These are phyloP conservation scores for Coemansia sp. DNA, from an alignment of 192 early-diverging fungal species.

Conservation along the genomic window DNA sequence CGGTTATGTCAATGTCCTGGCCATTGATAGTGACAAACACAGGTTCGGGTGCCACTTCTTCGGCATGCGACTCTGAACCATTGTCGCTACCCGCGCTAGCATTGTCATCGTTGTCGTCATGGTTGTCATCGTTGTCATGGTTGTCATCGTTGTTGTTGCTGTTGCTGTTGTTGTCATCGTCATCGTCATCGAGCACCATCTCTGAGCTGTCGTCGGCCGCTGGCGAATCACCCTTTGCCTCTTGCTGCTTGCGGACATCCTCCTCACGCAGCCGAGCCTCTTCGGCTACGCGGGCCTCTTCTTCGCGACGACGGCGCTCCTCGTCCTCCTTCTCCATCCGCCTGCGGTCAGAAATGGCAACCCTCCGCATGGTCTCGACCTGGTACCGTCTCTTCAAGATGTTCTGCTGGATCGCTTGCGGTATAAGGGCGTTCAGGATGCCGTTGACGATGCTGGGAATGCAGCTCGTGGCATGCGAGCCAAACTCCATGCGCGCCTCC, in stretches of 20 bases:
- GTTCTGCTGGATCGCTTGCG: slow-evolving; percentile 70
- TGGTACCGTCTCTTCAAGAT: slow-evolving; percentile 43
- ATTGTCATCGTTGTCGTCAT: too few relatives aligned
- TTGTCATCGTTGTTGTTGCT: too few relatives aligned
- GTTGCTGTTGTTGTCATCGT: too few relatives aligned
- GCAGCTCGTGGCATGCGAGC: slow-evolving; percentile 60
- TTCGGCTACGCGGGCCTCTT: slow-evolving; percentile 40
- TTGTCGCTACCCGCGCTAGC: slow-evolving; percentile 1
- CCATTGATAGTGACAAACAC: slow-evolving; percentile 75
- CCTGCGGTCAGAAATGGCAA: slow-evolving; percentile 36
- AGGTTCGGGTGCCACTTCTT: slow-evolving; percentile 30
- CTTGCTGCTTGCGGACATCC: slow-evolving; percentile 4
- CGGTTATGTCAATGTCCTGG: slow-evolving; percentile 81
- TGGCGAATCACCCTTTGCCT: not conserved
- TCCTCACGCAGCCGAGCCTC: slow-evolving; percentile 28
- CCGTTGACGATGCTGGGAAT: slow-evolving; percentile 61
- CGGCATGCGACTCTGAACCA: slow-evolving; percentile 3
- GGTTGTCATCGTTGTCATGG: too few relatives aligned
- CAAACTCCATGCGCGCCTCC: slow-evolving; percentile 81
- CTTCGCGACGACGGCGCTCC: slow-evolving; percentile 57
- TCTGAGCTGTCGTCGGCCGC: slow-evolving; percentile 7
- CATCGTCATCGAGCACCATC: slow-evolving; percentile 21
- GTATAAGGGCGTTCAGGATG: slow-evolving; percentile 70
- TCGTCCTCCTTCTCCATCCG: slow-evolving; percentile 53
- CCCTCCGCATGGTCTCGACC: slow-evolving; percentile 39